Evolutionary conservation across 805 yeast genomes (phyloP), one percentile per base, ranked within the genome.

Genomic region (Candida sakaeoensis): DNA sequence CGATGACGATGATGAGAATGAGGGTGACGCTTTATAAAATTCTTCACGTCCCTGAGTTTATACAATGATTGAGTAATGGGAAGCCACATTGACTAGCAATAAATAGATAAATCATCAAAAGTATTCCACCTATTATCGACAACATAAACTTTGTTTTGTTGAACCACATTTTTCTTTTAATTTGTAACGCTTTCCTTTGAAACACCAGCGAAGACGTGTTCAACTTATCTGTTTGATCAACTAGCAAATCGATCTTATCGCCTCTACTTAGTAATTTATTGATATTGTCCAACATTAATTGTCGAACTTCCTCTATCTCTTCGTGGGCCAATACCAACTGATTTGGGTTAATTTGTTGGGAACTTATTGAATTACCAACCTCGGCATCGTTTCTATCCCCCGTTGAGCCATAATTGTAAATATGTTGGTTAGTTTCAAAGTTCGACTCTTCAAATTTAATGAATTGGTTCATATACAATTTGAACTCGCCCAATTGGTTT

Each of bases 181-280:
- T 72, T 38, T 72, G 68, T 17, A 73, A 76, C 1, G 95, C 82
- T 43, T 79, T 73, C 47, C 82, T 77, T 48, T 86, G 79, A 57
- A 87, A 87, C 19, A 82, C 73, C 61, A 69, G 74, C 7, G 93
- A 77, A 25, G 78, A 76, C 28, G 75, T 71, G 48, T 80, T 85
- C 58, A 87, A 71, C 39, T 79, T 70, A 45, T 84, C 82, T 1
- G 96, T 88, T 57, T 87, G 87, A 57, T 82, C 85, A 22, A 87
- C 91, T 46, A 87, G 68, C 28, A 75, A 60, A 48, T 78, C 75
- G 43, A 87, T 77, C 38, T 85, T 74, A 52, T 87, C 95, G 15
- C 95, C 95, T 37, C 96, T 74, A 48, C 78, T 79, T 49, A 87
- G 64, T 18, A 88, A 72, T 54, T 78, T 72, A 50, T 80, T 87